phyloP scores from a whole-genome alignment of 1,139 yeast species.

The Magnusiomyces suaveolens region DNA sequence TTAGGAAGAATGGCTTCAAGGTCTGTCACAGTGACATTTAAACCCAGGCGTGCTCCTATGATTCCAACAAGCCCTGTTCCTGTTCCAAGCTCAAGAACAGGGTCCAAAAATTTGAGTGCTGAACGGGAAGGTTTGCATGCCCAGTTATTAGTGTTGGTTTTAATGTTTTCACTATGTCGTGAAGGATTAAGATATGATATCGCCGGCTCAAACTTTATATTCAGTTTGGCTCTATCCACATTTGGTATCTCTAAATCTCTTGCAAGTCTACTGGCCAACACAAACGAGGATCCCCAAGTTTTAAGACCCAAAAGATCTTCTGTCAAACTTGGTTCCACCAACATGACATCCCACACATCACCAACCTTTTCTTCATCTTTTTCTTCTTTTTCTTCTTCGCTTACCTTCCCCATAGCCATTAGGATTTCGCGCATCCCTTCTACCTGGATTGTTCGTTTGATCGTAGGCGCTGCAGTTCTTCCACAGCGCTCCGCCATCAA shows the following conservation, averaged over 20 bases:
- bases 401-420: constrained; percentile 16
- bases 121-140: not conserved
- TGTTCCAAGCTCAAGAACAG: constrained; percentile 74
- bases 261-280: constrained; percentile 50
- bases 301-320: constrained; percentile 81
- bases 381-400: not conserved
- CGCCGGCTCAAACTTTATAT: not conserved
- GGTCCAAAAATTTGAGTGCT: constrained; percentile 27
- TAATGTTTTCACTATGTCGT: not conserved
- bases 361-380: constrained; percentile 8
- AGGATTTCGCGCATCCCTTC: constrained; percentile 12
- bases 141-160: not conserved
- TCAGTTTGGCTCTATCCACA: constrained; percentile 6
- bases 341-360: constrained; percentile 29
- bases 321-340: constrained; percentile 79
- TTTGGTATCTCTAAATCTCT: constrained; percentile 16
- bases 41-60: constrained; percentile 42
- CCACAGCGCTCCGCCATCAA: constrained; percentile 81
- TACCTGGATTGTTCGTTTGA: constrained; percentile 41
- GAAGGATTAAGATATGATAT: not conserved
- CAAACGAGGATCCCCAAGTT: constrained; percentile 90
- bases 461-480: constrained; percentile 71
- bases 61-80: constrained; percentile 93
- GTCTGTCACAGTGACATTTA: constrained; percentile 58
- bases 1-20: constrained; percentile 68